Conservation (phyloP, 306 rosid species). For the Senna siamea region DNA sequence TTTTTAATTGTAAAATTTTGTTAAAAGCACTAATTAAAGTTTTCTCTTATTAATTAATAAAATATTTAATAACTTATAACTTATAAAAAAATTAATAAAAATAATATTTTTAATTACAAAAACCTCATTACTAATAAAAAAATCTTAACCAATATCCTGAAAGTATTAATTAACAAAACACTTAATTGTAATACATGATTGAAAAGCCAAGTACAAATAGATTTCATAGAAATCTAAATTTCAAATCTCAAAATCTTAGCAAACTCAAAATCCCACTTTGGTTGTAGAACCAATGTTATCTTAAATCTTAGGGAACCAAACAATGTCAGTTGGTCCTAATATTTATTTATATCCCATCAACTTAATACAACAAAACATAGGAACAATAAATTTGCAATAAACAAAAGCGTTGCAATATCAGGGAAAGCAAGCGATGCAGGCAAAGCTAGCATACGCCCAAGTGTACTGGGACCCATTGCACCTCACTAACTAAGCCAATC, state of each 20-base stretch:
- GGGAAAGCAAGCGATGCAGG: background rate
- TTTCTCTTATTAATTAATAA: too few relatives aligned
- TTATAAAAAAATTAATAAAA: too few relatives aligned
- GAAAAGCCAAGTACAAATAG: background rate
- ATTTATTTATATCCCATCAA: background rate
- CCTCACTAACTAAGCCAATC: conserved; percentile 29
- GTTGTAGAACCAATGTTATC: conserved; percentile 29
- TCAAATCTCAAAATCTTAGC: conserved; percentile 35
- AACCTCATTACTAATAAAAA: too few relatives aligned
- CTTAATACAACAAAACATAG: background rate
- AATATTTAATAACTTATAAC: too few relatives aligned
- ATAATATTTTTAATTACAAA: too few relatives aligned
- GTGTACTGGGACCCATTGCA: conserved; percentile 31
- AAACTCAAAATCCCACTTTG: conserved; percentile 2
- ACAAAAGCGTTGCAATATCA: background rate
- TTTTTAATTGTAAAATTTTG: too few relatives aligned
- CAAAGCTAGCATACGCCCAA: background rate
- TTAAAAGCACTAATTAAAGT: too few relatives aligned
- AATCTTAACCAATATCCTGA: too few relatives aligned
- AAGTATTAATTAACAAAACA: too few relatives aligned
- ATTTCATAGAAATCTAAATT: background rate
- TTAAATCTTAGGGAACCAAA: background rate
- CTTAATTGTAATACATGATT: too few relatives aligned
- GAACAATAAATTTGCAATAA: background rate
- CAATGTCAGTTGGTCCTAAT: background rate